Evolutionary conservation across 257 asterid species (phyloP).

Genomic region (Fraxinus pennsylvanica): DNA sequence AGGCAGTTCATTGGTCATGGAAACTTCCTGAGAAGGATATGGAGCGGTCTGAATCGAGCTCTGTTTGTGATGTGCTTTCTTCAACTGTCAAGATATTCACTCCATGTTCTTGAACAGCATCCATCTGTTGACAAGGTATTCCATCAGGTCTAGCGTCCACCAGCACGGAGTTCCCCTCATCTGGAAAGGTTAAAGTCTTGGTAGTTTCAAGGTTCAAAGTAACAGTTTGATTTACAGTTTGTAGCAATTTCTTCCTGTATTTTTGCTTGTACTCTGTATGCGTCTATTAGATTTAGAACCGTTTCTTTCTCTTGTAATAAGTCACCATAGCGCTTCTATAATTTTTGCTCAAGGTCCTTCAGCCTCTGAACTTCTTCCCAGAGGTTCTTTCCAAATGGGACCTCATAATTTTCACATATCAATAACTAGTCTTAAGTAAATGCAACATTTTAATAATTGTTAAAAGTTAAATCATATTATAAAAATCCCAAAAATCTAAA

Average conservation of each 20-base stretch:
- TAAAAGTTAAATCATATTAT: too few species aligned
- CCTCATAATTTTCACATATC: too few species aligned
- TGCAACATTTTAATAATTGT: too few species aligned
- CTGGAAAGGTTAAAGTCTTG: slow-evolving; percentile 13
- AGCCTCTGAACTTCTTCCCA: slow-evolving; percentile 99
- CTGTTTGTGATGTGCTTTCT: slow-evolving; percentile 15
- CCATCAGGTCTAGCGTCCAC: slow-evolving; percentile 24
- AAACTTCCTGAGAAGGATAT: slow-evolving; percentile 14
- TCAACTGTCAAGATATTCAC: slow-evolving; percentile 8
- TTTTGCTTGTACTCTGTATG: slow-evolving; percentile 50
- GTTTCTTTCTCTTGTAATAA: slow-evolving; percentile 54
- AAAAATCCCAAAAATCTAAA: too few species aligned
- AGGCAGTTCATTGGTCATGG: neutral
- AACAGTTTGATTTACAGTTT: slow-evolving; percentile 27
- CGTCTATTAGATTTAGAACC: slow-evolving; percentile 42
- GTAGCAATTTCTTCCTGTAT: slow-evolving; percentile 47
- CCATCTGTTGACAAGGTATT: slow-evolving; percentile 24
- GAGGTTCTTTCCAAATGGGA: slow-evolving; percentile 28
- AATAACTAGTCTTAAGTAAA: too few species aligned
- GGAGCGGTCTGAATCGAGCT: neutral
- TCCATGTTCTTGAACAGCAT: too few species aligned
- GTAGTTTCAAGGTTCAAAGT: slow-evolving; percentile 23
- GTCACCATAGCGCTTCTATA: slow-evolving; percentile 73
- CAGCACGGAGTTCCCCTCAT: slow-evolving; percentile 24
- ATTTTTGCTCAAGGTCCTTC: slow-evolving; percentile 74